A percentile compares a stretch with the other conserved stretches of the same genome.
These are phyloP conservation scores for Suhomyces chickasaworum DNA, from an alignment of 1,139 yeast species.

Conservation along the genomic window DNA sequence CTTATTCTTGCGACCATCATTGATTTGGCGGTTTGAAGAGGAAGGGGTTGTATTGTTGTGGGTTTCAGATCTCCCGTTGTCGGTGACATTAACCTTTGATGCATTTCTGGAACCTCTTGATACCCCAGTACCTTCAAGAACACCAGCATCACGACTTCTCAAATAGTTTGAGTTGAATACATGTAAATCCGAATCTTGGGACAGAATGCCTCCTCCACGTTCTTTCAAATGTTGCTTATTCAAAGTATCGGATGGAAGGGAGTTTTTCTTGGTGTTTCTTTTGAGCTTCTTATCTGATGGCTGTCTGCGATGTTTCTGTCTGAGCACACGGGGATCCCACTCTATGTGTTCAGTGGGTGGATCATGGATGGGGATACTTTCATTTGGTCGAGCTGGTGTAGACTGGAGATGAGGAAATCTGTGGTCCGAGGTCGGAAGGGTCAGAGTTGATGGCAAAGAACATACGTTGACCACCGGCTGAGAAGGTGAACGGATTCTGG, in stretches of 20 bases:
- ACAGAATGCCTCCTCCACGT: not conserved
- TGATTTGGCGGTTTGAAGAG: not conserved
- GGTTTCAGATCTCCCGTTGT: not conserved
- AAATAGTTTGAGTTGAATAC: not conserved
- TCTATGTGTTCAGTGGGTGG: not conserved
- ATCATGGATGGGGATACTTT: too few species aligned
- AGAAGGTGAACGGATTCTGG: not conserved
- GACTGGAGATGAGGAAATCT: conserved; percentile 11
- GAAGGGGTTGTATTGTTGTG: not conserved
- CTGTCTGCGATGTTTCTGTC: not conserved
- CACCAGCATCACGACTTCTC: conserved; percentile 1
- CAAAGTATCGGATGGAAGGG: not conserved
- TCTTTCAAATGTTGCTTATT: not conserved
- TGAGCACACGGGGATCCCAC: not conserved
- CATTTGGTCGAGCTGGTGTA: not conserved
- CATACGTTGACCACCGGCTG: not conserved
- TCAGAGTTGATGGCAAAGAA: not conserved
- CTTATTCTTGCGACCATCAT: not conserved
- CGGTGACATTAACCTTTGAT: not conserved
- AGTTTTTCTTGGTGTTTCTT: not conserved
- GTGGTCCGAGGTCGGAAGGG: not conserved
- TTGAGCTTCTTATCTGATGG: not conserved
- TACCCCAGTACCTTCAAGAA: not conserved
- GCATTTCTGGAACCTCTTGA: not conserved
- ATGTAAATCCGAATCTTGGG: not conserved